phyloP scores from a whole-genome alignment of 345 rosid species.

The Dipteronia dyeriana region DNA sequence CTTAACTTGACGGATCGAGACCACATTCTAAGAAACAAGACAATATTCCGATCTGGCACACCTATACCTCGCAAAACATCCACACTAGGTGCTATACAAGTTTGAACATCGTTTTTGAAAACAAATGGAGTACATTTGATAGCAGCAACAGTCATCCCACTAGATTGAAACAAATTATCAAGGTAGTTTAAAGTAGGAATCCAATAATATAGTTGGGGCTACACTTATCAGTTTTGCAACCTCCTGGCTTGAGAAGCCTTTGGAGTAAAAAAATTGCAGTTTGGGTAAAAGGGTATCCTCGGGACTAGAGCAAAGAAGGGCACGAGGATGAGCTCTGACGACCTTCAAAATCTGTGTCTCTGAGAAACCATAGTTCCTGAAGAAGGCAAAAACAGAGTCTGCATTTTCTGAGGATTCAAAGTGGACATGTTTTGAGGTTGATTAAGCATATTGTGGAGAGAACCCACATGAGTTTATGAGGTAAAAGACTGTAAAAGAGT shows the following conservation, averaged over 20 bases:
- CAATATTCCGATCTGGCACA: too few species aligned
- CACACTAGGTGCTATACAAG: too few species aligned
- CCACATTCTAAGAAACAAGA: too few species aligned
- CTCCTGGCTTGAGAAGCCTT: constrained; percentile 28
- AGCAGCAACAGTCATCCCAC: too few species aligned
- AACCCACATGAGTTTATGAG: constrained; percentile 27
- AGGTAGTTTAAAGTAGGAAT: too few species aligned
- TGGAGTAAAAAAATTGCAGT: constrained; percentile 35
- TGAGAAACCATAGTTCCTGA: constrained; percentile 31
- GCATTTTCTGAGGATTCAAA: constrained; percentile 7
- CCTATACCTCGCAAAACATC: too few species aligned
- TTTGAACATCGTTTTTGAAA: too few species aligned
- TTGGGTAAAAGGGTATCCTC: constrained; percentile 39
- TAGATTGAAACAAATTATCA: too few species aligned
- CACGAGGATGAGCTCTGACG: constrained; percentile 9
- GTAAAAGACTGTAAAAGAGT: constrained; percentile 21
- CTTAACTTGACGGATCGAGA: too few species aligned
- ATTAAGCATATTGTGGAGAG: constrained; percentile 16
- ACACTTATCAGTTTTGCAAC: background rate
- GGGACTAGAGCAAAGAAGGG: constrained; percentile 20
- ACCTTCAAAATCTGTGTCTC: constrained; percentile 22
- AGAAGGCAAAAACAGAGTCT: constrained; percentile 19
- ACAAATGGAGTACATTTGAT: too few species aligned
- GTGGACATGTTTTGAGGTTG: background rate
- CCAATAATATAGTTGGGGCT: constrained; percentile 4